These are phyloP conservation scores for Starmerella floris DNA, from an alignment of 805 yeast species.

Conservation along the genomic window DNA sequence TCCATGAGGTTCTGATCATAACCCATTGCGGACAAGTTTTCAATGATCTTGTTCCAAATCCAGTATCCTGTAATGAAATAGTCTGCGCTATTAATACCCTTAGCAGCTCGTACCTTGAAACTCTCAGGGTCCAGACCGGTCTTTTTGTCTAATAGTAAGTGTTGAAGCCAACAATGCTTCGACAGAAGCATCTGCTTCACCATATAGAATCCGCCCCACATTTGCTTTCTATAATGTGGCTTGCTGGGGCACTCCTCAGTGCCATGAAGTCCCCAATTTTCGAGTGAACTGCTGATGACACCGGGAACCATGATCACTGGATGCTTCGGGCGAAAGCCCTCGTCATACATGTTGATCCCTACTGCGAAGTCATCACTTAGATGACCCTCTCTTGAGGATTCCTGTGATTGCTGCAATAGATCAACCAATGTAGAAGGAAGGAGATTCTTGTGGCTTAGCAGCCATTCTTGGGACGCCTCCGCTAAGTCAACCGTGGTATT, in stretches of 20 bases:
- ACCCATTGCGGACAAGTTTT: constrained; percentile 85
- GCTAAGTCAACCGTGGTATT: constrained; percentile 17
- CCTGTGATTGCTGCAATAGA: constrained; percentile 44
- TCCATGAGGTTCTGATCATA: constrained; percentile 84
- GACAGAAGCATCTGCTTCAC: constrained; percentile 80
- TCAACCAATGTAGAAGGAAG: constrained; percentile 55
- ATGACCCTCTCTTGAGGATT: constrained; percentile 28
- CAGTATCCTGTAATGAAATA: constrained; percentile 95
- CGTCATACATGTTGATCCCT: constrained; percentile 53
- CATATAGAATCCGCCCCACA: constrained; percentile 98
- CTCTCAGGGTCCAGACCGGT: constrained; percentile 90
- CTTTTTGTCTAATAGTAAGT: constrained; percentile 72
- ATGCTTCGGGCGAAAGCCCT: constrained; percentile 39
- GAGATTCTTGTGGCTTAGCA: constrained; percentile 33
- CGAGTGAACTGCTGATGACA: constrained; percentile 87
- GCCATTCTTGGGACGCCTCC: constrained; percentile 20
- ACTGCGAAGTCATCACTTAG: constrained; percentile 75
- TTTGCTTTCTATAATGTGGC: constrained; percentile 72
- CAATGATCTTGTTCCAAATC: constrained; percentile 96
- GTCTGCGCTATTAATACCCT: constrained; percentile 94
- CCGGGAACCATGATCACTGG: constrained; percentile 94
- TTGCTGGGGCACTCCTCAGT: constrained; percentile 69
- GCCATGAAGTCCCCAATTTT: constrained; percentile 77
- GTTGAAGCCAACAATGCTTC: constrained; percentile 86
- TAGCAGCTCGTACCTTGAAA: constrained; percentile 73